These are phyloP conservation scores for Gymnopus androsaceus DNA, from an alignment of 1,284 basidiomycete species.

Conservation along the genomic window DNA sequence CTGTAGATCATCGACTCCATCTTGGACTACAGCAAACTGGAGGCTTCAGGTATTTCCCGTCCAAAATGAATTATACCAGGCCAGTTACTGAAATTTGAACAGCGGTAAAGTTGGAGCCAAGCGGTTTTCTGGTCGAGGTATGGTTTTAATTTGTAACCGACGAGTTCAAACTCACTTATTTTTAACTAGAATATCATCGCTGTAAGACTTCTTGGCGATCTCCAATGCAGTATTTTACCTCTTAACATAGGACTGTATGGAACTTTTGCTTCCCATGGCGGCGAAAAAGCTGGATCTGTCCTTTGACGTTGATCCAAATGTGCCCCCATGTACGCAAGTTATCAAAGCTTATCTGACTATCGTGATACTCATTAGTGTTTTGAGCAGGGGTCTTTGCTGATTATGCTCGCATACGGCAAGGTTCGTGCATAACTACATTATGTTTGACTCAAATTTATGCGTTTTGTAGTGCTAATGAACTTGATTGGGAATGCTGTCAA, in stretches of 20 bases:
- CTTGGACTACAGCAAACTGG: conserved; percentile 72
- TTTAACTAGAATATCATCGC: conserved; percentile 57
- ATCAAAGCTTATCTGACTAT: neutral
- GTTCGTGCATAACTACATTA: conserved; percentile 34
- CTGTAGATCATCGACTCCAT: conserved; percentile 72
- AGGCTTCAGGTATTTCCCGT: conserved; percentile 56
- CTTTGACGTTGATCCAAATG: conserved; percentile 65
- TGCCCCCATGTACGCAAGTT: conserved; percentile 54
- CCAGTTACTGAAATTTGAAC: neutral
- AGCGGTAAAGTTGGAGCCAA: conserved; percentile 70
- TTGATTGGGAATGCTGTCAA: conserved; percentile 76
- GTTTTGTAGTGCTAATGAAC: conserved; percentile 63
- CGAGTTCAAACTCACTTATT: neutral
- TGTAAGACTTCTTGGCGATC: conserved; percentile 33
- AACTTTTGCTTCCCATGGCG: conserved; percentile 69
- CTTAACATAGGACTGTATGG: conserved; percentile 63
- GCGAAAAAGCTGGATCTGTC: conserved; percentile 71
- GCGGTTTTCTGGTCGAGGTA: conserved; percentile 65
- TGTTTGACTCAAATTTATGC: neutral
- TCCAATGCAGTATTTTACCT: neutral
- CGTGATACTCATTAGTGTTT: neutral
- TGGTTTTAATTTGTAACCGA: conserved; percentile 11
- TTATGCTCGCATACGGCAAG: conserved; percentile 71
- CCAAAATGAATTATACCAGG: conserved; percentile 16
- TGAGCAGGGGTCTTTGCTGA: conserved; percentile 66